Evolutionary conservation across 306 rosid species (phyloP).

Genomic region (Vigna trinervia): DNA sequence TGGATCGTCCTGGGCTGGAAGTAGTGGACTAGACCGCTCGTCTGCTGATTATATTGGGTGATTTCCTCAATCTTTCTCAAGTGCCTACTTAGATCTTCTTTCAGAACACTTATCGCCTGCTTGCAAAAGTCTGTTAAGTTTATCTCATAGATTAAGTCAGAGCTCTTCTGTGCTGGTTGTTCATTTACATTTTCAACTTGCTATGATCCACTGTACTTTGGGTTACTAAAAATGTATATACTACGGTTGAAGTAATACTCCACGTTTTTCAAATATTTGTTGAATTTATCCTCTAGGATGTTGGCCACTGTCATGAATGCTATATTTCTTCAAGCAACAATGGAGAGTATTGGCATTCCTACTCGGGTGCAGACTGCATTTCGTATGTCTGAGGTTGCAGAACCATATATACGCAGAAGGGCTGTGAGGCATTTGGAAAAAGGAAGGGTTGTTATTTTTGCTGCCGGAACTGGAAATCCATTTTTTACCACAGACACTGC

Average conservation of each 20-base stretch:
- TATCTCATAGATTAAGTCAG: conserved; percentile 4
- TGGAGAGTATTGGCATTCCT: conserved; percentile 98
- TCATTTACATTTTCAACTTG: conserved; percentile 4
- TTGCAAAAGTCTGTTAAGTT: background rate
- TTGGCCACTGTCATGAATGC: conserved; percentile 99
- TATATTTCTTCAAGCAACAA: conserved; percentile 98
- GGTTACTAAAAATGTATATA: background rate
- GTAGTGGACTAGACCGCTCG: conserved; percentile 92
- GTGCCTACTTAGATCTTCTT: conserved; percentile 24
- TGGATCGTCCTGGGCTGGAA: conserved; percentile 91
- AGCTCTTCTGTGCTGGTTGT: background rate
- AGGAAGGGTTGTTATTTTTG: conserved; percentile 97
- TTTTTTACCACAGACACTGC: conserved; percentile 97
- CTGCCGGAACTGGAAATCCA: conserved; percentile 99
- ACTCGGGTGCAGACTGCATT: conserved; percentile 99
- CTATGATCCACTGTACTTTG: background rate
- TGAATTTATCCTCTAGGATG: conserved; percentile 63
- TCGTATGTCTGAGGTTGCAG: conserved; percentile 98
- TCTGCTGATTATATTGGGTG: conserved; percentile 98
- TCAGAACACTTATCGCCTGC: conserved; percentile 28
- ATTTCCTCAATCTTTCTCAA: conserved; percentile 41
- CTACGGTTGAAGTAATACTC: background rate
- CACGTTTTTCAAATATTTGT: conserved; percentile 19
- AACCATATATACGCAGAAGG: conserved; percentile 96
- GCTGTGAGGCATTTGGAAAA: conserved; percentile 96